phyloP scores from a whole-genome alignment of 306 rosid species.

The Abrus pulchellus region DNA sequence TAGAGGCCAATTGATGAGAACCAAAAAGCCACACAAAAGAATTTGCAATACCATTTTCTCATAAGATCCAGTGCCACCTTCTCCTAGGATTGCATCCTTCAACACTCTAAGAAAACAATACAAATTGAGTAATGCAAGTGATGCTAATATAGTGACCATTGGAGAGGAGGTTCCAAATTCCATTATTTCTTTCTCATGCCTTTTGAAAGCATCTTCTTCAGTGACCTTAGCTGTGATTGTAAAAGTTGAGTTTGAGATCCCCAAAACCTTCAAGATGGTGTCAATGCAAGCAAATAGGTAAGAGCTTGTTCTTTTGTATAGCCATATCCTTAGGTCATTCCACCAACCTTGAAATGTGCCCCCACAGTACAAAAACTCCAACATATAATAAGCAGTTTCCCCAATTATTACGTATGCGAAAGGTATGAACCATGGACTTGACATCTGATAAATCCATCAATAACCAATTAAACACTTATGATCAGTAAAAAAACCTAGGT shows the following conservation, averaged over 20 bases:
- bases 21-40: constrained; percentile 64
- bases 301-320: constrained; percentile 80
- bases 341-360: constrained; percentile 89
- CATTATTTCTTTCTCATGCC: constrained; percentile 76
- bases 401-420: constrained; percentile 69
- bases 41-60: constrained; percentile 65
- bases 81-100: constrained; percentile 45
- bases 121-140: constrained; percentile 71
- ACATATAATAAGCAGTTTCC: constrained; percentile 53
- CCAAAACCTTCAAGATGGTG: constrained; percentile 58
- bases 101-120: constrained; percentile 63
- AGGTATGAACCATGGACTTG: constrained; percentile 85
- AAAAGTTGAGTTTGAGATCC: constrained; percentile 61
- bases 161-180: constrained; percentile 89
- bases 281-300: constrained; percentile 72
- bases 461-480: constrained; percentile 16
- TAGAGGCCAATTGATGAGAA: constrained; percentile 74
- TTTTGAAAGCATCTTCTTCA: constrained; percentile 64
- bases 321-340: constrained; percentile 84
- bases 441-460: constrained; percentile 58
- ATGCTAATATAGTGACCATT: constrained; percentile 66
- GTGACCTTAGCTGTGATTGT: constrained; percentile 72
- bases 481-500: not conserved
- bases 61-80: constrained; percentile 40
- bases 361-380: constrained; percentile 68